A percentile compares a stretch with the other conserved stretches of the same genome.
phyloP scores from a whole-genome alignment of 495 filamentous ascomycete species.

The Astrocystis sublimbata region DNA sequence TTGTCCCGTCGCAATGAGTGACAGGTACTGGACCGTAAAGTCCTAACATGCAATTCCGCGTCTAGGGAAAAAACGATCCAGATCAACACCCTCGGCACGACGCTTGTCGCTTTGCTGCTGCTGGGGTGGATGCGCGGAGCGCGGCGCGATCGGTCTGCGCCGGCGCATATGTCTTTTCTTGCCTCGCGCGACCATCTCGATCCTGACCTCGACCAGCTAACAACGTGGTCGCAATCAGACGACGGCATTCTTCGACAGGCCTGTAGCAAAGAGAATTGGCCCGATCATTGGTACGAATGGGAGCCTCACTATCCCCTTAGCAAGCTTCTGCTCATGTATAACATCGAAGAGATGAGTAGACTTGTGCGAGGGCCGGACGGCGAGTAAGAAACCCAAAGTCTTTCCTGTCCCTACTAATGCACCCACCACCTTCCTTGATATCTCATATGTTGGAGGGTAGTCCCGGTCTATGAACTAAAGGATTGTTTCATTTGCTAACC shows the following conservation, averaged over 20 bases:
- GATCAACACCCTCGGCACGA: constrained; percentile 26
- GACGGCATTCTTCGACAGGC: neutral
- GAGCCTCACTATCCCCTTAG: neutral
- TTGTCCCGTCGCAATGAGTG: too few species aligned
- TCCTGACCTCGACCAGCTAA: neutral
- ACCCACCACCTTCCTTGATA: neutral
- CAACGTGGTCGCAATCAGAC: neutral
- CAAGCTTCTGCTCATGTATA: neutral
- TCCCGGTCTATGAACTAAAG: too few species aligned
- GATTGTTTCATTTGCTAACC: neutral
- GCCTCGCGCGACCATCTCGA: neutral
- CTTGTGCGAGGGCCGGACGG: neutral
- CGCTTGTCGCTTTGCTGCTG: constrained; percentile 25
- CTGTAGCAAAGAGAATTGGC: neutral
- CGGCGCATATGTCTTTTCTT: neutral
- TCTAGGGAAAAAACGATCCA: constrained; percentile 28
- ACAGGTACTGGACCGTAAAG: too few species aligned
- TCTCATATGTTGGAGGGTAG: too few species aligned
- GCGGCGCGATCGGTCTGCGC: neutral
- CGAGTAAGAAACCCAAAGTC: neutral
- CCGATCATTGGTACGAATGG: neutral
- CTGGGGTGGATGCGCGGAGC: constrained; percentile 2
- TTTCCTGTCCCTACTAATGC: neutral
- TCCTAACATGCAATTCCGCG: too few species aligned
- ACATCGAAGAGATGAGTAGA: neutral